Conservation (phyloP, 2,329 filamentous ascomycete genomes). For the Gliomastix tumulicola region DNA sequence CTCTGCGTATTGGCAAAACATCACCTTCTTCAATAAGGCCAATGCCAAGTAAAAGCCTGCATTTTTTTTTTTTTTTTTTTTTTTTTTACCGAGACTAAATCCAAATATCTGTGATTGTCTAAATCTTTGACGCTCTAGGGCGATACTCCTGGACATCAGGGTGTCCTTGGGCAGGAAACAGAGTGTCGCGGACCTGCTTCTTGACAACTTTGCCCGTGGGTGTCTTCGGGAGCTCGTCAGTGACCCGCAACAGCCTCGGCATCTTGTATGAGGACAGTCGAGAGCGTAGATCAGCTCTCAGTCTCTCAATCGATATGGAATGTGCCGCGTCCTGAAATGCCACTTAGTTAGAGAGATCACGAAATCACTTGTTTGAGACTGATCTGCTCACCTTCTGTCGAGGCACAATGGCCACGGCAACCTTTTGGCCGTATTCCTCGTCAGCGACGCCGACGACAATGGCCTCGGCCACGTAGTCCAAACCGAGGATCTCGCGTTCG, state of each 20-base stretch:
- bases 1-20: too few species aligned
- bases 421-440: conserved; percentile 1
- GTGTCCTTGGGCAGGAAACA: not conserved
- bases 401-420: not conserved
- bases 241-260: not conserved
- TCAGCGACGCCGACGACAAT: not conserved
- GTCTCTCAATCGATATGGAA: not conserved
- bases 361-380: not conserved
- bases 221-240: conserved; percentile 1
- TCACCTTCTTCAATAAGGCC: too few species aligned
- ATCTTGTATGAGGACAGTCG: not conserved
- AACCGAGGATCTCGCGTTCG: not conserved
- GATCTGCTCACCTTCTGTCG: not conserved
- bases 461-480: not conserved
- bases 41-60: too few species aligned
- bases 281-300: not conserved
- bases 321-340: too few species aligned
- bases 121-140: not conserved
- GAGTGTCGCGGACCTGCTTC: not conserved
- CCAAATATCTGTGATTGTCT: too few species aligned
- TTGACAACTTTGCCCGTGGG: not conserved
- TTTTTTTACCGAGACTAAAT: too few species aligned
- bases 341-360: not conserved
- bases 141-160: not conserved
- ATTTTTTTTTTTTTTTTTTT: too few species aligned